Base-by-base conservation (phyloP, 2,329 filamentous ascomycete species). In the Claviceps paspali region DNA sequence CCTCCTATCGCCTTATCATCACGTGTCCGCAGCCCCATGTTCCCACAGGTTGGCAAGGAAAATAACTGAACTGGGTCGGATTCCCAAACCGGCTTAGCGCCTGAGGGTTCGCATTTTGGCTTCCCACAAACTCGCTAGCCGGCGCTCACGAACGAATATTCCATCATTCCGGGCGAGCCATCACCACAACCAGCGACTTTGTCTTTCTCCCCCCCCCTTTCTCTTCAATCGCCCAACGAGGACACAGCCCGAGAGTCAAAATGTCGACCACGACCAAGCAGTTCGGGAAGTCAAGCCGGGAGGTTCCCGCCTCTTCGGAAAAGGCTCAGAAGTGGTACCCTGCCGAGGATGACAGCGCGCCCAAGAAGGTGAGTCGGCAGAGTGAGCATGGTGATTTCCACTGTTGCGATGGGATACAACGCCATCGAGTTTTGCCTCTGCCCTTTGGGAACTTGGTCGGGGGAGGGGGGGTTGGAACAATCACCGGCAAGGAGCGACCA, bases 261-360 rank as follows among this genome's bases (percentile, higher is more conserved):
- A 84, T 84, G 79, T 81, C 79, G 71, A 67, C 67, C 57, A 70
- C 75, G 69, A 83, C 79, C 61, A 93, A 94, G 84, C 88, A 82
- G 76, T 95, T 94, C 76, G 86, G 86, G 73, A 91, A 91, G 78
- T 84, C 84, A 70, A 82, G 84, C 72, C 80, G 88, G 73, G 76
- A 81, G 67, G 80, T 95, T 66, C 86, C 83, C 65, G 77, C 82
- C 67, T 66, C 73, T 67, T 73, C 74, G 62, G 78, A 94, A 68
- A 93, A 92, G 83, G 88, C 88, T 59, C 79, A 83, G 76, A 96
- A 95, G 75, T 98, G 88, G 85, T 98, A 98, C 73, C 84, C 86
- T 65, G 83, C 85, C 62, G 82, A 92, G 67, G 88, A 95, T 68
- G 82, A 88, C 62, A 63, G 75, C 63, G 70, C 81, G 68, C 76